These are phyloP conservation scores for Pythium volutum DNA, from an alignment of 352 stramenopile genomes.

Conservation along the genomic window DNA sequence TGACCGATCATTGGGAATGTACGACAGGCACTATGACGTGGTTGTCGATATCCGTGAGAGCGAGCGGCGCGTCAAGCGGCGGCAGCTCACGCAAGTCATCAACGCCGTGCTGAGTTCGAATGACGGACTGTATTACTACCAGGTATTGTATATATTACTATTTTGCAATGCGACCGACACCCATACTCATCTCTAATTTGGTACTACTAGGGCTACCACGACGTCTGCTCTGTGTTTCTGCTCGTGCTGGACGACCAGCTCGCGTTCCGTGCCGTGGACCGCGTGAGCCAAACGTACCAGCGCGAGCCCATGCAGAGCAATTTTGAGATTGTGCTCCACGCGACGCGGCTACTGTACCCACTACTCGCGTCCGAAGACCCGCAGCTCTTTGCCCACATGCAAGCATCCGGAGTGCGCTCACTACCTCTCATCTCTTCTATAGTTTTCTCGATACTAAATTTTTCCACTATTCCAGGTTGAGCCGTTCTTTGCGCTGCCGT, in stretches of 20 bases:
- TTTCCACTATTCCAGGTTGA: constrained; percentile 61
- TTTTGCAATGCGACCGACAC: background rate
- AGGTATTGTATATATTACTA: constrained; percentile 28
- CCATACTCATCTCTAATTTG: no score
- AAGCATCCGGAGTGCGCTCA: constrained; percentile 43
- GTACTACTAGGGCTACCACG: constrained; percentile 82
- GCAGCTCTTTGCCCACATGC: constrained; percentile 61
- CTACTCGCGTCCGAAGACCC: constrained; percentile 63
- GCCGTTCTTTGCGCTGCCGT: constrained; percentile 91
- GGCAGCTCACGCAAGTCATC: constrained; percentile 62
- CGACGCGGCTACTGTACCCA: constrained; percentile 64
- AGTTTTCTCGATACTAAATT: background rate
- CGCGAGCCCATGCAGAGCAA: constrained; percentile 83
- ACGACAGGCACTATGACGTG: constrained; percentile 71
- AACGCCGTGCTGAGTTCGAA: constrained; percentile 44
- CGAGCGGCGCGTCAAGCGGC: constrained; percentile 60
- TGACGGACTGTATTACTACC: constrained; percentile 73
- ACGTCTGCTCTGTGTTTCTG: constrained; percentile 87
- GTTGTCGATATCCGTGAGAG: constrained; percentile 53
- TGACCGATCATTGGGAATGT: background rate
- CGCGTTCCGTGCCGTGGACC: constrained; percentile 54
- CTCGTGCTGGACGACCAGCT: constrained; percentile 78
- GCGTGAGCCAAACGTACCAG: constrained; percentile 85
- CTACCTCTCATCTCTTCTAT: background rate
- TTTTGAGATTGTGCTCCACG: constrained; percentile 79